phyloP scores from a whole-genome alignment of 108 stramenopile species.

The Skeletonema marinoi region DNA sequence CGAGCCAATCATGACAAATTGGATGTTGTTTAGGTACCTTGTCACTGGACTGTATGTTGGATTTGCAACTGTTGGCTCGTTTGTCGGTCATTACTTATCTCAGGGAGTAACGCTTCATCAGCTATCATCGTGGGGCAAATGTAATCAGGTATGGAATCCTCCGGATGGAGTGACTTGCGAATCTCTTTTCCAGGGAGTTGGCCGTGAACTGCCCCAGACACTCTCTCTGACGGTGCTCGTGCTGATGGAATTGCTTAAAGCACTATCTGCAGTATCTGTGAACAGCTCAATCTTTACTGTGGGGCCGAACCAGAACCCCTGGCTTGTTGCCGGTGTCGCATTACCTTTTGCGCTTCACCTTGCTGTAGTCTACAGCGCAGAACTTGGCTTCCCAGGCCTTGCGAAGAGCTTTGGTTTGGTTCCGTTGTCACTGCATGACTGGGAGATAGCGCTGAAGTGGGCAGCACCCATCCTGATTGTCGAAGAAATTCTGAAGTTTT shows the following conservation, averaged over 20 bases:
- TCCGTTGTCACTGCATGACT: slow-evolving; percentile 76
- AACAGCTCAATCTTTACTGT: slow-evolving; percentile 89
- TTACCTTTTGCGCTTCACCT: slow-evolving; percentile 91
- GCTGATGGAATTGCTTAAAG: slow-evolving; percentile 96
- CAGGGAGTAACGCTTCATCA: slow-evolving; percentile 64
- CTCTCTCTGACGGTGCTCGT: slow-evolving; percentile 93
- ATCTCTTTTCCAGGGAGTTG: slow-evolving; percentile 79
- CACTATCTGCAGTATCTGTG: slow-evolving; percentile 94
- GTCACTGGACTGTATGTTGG: slow-evolving; percentile 97
- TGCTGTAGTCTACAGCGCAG: slow-evolving; percentile 77
- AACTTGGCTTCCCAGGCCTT: slow-evolving; percentile 58
- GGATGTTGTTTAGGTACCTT: slow-evolving; percentile 91
- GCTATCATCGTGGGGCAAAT: slow-evolving; percentile 65
- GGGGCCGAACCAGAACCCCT: slow-evolving; percentile 88
- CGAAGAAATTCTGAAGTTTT: slow-evolving; percentile 86
- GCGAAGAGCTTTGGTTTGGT: slow-evolving; percentile 91
- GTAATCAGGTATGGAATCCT: slow-evolving; percentile 49
- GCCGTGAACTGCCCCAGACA: slow-evolving; percentile 86
- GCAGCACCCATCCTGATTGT: slow-evolving; percentile 90
- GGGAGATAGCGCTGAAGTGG: slow-evolving; percentile 85
- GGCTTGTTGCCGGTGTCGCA: slow-evolving; percentile 90
- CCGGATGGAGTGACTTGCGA: slow-evolving; percentile 54
- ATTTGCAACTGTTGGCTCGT: slow-evolving; percentile 93
- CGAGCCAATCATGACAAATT: slow-evolving; percentile 94
- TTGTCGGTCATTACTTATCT: slow-evolving; percentile 88